Percentiles rank a stretch among this genome's conserved stretches.
phyloP scores from a whole-genome alignment of 2,329 filamentous ascomycete species.

The Delphinella strobiligena region DNA sequence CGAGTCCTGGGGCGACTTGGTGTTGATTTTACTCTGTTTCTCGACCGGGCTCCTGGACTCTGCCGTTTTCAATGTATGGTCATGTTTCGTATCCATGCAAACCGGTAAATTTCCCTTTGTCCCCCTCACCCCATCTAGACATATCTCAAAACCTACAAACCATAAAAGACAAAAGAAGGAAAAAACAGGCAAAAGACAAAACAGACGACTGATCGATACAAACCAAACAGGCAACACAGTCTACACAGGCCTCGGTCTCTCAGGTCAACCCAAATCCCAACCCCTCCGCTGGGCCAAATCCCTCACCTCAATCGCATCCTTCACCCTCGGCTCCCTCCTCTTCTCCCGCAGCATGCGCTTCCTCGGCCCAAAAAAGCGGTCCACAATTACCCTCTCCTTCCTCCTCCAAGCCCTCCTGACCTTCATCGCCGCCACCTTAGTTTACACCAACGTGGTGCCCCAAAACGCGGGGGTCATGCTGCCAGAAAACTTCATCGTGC shows the following conservation, averaged over 20 bases:
- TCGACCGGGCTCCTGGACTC: conserved; percentile 70
- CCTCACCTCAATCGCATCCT: conserved; percentile 54
- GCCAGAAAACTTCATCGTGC: conserved; percentile 35
- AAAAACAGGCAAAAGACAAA: background rate
- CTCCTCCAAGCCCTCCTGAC: conserved; percentile 28
- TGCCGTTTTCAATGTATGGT: conserved; percentile 64
- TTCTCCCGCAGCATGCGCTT: conserved; percentile 57
- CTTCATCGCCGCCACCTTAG: conserved; percentile 26
- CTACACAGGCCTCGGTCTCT: conserved; percentile 64
- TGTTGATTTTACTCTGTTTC: conserved; percentile 61
- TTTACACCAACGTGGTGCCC: conserved; percentile 26
- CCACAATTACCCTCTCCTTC: conserved; percentile 45
- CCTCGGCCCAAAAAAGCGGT: conserved; percentile 50
- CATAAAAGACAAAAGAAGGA: background rate
- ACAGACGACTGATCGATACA: too few relatives aligned
- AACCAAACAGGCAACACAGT: conserved; percentile 54
- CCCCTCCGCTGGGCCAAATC: conserved; percentile 59
- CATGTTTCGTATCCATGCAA: conserved; percentile 74
- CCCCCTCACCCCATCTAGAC: too few relatives aligned
- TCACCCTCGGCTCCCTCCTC: conserved; percentile 60
- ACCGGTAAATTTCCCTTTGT: conserved; percentile 53
- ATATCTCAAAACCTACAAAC: background rate
- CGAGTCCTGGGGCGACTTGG: conserved; percentile 52
- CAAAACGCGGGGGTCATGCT: conserved; percentile 26
- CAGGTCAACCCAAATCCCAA: conserved; percentile 37